phyloP scores from a whole-genome alignment of 768 basidiomycete species.

The Chlorophyllum brunneum region DNA sequence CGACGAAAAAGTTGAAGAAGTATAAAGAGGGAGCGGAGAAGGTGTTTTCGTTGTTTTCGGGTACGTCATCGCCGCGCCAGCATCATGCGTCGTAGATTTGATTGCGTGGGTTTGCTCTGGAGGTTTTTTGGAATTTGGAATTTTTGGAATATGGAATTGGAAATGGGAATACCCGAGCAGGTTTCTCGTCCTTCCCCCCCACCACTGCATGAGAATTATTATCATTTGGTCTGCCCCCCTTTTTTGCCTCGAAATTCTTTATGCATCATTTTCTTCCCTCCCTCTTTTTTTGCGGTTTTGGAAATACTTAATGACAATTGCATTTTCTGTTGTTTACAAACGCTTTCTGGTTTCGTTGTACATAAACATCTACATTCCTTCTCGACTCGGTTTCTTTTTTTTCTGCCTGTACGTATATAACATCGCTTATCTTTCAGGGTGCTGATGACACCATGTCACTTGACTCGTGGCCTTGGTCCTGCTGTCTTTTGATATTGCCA shows the following conservation, averaged over 20 bases:
- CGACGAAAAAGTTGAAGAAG: constrained; percentile 77
- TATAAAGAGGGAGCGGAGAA: constrained; percentile 89
- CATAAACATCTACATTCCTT: too few relatives aligned
- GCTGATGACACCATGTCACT: too few relatives aligned
- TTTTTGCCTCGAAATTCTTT: neutral
- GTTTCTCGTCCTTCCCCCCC: too few relatives aligned
- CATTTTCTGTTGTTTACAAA: neutral
- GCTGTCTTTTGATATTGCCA: too few relatives aligned
- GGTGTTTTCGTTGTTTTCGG: constrained; percentile 76
- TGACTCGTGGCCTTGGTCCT: too few relatives aligned
- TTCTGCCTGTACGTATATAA: too few relatives aligned
- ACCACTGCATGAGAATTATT: neutral
- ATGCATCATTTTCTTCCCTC: neutral
- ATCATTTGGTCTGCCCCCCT: neutral
- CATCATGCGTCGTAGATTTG: constrained; percentile 18
- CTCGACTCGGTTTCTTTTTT: too few relatives aligned
- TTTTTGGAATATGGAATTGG: neutral
- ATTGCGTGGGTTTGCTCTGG: constrained; percentile 1
- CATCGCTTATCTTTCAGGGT: too few relatives aligned
- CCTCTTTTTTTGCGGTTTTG: too few relatives aligned
- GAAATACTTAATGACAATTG: neutral
- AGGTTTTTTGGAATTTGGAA: neutral
- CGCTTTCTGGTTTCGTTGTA: neutral
- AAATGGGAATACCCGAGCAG: too few relatives aligned
- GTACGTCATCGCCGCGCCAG: constrained; percentile 45